Evolutionary conservation across 2,329 filamentous ascomycete genomes (phyloP), one percentile per base, ranked within the genome.

Genomic region (Colletotrichum brevisporum): DNA sequence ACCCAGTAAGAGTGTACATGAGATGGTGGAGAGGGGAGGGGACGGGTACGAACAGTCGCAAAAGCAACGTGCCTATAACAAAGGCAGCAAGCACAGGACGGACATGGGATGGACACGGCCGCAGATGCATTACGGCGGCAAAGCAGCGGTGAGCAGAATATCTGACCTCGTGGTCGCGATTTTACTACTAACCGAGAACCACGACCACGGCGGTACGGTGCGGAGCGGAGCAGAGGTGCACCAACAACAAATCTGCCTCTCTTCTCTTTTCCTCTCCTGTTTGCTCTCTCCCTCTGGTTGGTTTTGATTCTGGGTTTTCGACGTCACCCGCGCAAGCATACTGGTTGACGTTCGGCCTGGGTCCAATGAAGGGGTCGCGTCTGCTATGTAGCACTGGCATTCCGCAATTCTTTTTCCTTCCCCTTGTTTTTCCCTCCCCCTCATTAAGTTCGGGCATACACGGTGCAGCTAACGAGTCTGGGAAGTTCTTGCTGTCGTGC

Each of bases 81-180:
- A 58, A 27, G 54, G 54, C 54, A 48, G 59, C 51, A n/a, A 41
- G 43, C 47, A 58, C 24, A 45, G 31, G 21, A 54, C 6, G 16
- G 55, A 54, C 61, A 59, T 59, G 65, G 64, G 45, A 68, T 58
- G 65, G 60, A 41, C 41, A 31, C 26, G 60, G 50, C 50, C 41
- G 66, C 26, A 55, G 53, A 65, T 31, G 43, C 50, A 60, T 41
- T 45, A 39, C 21, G 36, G 56, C 63, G 67, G 63, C 57, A 70
- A 70, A 70, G 63, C 67, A 67, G 67, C 67, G 67, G 67, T 70
- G 67, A 70, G 67, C 67, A 67, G 63, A 67, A 63, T 26, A 57
- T 70, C 57, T 58, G 57, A 63, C 67, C 45, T 54, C 13, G 15
- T 55, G 16, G 45, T 57, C 47, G 41, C 48, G 21, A 13, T 13